These are phyloP conservation scores for Eucalyptus rudis DNA, from an alignment of 345 rosid genomes.

Conservation along the genomic window DNA sequence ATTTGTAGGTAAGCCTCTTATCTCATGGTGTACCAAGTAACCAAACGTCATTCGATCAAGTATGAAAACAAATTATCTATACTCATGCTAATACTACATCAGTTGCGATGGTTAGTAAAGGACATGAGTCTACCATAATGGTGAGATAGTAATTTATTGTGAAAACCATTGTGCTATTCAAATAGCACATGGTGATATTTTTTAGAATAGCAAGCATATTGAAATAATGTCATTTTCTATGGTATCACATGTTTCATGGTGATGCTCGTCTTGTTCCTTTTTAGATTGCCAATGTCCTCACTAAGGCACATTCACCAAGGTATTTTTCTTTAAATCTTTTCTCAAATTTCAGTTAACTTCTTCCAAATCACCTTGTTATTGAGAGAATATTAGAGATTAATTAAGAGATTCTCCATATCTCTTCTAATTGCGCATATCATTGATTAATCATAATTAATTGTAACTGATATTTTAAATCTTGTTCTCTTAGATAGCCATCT, in stretches of 20 bases:
- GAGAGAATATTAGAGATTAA: neutral
- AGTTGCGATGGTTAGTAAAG: neutral
- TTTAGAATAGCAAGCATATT: neutral
- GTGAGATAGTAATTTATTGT: neutral
- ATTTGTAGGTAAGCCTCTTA: neutral
- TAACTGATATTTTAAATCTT: neutral
- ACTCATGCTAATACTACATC: neutral
- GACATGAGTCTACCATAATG: neutral
- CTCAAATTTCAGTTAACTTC: neutral
- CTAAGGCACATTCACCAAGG: neutral
- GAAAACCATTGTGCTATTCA: neutral
- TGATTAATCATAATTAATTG: neutral
- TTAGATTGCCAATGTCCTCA: neutral
- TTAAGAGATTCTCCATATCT: neutral
- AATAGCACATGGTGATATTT: neutral
- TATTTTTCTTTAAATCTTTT: neutral
- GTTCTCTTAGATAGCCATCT: neutral
- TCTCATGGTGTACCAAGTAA: neutral
- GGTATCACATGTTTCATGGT: neutral
- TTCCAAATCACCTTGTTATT: neutral
- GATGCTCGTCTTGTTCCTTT: neutral
- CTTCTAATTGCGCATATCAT: neutral
- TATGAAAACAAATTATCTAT: neutral
- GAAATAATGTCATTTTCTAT: neutral
- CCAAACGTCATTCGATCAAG: neutral